A percentile compares a stretch with the other conserved stretches of the same genome.
These are phyloP conservation scores for Xylaria intraflava DNA, from an alignment of 495 filamentous ascomycete genomes.

Conservation along the genomic window DNA sequence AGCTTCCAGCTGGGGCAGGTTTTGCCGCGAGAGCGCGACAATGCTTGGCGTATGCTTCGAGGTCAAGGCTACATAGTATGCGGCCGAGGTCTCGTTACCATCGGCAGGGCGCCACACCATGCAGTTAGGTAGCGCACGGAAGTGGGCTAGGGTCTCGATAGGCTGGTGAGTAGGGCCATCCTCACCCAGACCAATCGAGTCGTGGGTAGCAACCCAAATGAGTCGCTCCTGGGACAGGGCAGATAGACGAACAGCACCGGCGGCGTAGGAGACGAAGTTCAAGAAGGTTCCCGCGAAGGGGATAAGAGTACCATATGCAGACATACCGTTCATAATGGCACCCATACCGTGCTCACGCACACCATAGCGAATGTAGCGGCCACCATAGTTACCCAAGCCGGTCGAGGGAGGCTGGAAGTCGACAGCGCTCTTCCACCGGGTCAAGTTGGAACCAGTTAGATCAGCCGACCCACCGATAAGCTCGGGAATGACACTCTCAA, in stretches of 20 bases:
- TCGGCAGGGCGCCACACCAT: constrained; percentile 99
- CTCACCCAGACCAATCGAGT: constrained; percentile 98
- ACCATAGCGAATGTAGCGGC: constrained; percentile 95
- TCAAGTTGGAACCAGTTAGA: constrained; percentile 97
- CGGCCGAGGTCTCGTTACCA: constrained; percentile 95
- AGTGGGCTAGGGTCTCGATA: constrained; percentile 98
- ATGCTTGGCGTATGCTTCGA: constrained; percentile 88
- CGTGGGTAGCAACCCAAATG: constrained; percentile 97
- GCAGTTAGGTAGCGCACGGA: constrained; percentile 98
- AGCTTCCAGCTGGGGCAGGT: constrained; percentile 94
- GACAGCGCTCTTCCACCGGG: constrained; percentile 89
- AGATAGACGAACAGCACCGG: constrained; percentile 89
- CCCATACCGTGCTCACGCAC: constrained; percentile 98
- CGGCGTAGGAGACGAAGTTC: constrained; percentile 99
- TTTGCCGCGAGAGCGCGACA: constrained; percentile 92
- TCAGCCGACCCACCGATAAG: constrained; percentile 94
- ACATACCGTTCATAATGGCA: constrained; percentile 95
- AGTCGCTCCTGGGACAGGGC: constrained; percentile 83
- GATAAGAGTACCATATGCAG: constrained; percentile 91
- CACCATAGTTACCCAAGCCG: constrained; percentile 77
- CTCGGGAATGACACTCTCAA: constrained; percentile 79
- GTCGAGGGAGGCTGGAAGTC: constrained; percentile 94
- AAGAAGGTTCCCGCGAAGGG: constrained; percentile 95
- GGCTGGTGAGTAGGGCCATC: constrained; percentile 99
- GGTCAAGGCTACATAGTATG: constrained; percentile 93